Evolutionary conservation across 306 rosid species (phyloP), one percentile per base, ranked within the genome.

Genomic region (Sophora flavescens): DNA sequence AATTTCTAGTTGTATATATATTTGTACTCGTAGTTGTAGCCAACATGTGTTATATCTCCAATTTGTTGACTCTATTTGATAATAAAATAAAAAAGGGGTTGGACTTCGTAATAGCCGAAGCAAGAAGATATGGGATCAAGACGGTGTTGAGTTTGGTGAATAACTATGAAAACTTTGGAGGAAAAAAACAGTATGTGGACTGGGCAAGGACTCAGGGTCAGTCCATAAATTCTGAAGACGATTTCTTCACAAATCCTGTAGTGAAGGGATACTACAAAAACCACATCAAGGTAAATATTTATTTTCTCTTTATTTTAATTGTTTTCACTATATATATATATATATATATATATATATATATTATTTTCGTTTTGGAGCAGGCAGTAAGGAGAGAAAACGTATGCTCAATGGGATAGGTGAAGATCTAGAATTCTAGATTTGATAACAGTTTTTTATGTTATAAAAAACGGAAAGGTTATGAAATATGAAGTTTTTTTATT

Each of bases 161-260:
- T 63, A 95, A 91, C 70, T 95, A 89, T 54, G 96, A 82, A 15
- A 64, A 79, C 70, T 76, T 84, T 0, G 99, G 99, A 65, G 99
- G 99, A 58, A 95, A 81, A 82, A 92, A 92, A 66, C 99, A 92
- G 75, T 95, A 95, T 1, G 97, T 92, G 57, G 99, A 89, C 0
- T 96, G 97, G 99, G 99, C 96, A 47, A 88, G 88, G 75, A 87
- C 39, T 79, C 87, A 89, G 68, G 98, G 97, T 0, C 98, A 96
- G 77, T 75, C 91, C 33, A 17, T 91, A 4, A 32, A 88, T 10
- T 87, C 99, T 5, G 91, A 91, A 6, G 97, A 96, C 47, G 99
- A 91, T 84, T 96, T 95, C 81, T 95, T 74, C 85, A 81, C 97
- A 45, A 95, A 95, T 68, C 44, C 87, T 38, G 76, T 86, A 0